These are phyloP conservation scores for Magnaporthiopsis rhizophila DNA, from an alignment of 2,329 filamentous ascomycete genomes.

Conservation along the genomic window DNA sequence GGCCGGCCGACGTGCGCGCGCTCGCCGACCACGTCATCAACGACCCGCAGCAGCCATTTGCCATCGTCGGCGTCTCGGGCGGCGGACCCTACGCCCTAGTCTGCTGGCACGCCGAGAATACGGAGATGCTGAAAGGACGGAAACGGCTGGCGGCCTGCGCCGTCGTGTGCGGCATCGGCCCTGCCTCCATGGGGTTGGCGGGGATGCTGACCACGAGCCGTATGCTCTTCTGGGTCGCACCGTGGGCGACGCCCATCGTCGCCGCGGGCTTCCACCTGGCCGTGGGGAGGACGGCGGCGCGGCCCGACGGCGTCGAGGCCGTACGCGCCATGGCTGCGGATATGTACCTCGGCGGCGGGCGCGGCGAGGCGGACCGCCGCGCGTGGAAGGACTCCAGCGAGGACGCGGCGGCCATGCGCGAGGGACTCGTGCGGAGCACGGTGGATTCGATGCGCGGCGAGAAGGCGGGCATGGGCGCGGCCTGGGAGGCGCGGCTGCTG, in stretches of 20 bases:
- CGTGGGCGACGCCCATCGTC: conserved; percentile 13
- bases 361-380: conserved; percentile 4
- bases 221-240: conserved; percentile 12
- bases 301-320: conserved; percentile 6
- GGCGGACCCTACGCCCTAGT: conserved; percentile 29
- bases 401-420: conserved; percentile 3
- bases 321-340: conserved; percentile 6
- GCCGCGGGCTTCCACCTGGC: conserved; percentile 10
- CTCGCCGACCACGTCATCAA: conserved; percentile 19
- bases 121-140: too few relatives aligned
- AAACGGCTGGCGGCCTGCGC: conserved; percentile 19
- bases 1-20: conserved; percentile 23
- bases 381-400: conserved; percentile 1
- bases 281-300: conserved; percentile 9
- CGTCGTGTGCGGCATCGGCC: conserved; percentile 13
- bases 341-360: conserved; percentile 5
- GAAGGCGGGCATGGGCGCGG: conserved; percentile 9
- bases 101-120: conserved; percentile 15
- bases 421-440: neutral
- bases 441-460: conserved; percentile 6
- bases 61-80: conserved; percentile 26
- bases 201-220: conserved; percentile 16
- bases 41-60: conserved; percentile 15
- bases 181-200: conserved; percentile 12
- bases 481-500: conserved; percentile 11